Conservation (phyloP, 2,329 filamentous ascomycete genomes). For the Claviceps pusilla region DNA sequence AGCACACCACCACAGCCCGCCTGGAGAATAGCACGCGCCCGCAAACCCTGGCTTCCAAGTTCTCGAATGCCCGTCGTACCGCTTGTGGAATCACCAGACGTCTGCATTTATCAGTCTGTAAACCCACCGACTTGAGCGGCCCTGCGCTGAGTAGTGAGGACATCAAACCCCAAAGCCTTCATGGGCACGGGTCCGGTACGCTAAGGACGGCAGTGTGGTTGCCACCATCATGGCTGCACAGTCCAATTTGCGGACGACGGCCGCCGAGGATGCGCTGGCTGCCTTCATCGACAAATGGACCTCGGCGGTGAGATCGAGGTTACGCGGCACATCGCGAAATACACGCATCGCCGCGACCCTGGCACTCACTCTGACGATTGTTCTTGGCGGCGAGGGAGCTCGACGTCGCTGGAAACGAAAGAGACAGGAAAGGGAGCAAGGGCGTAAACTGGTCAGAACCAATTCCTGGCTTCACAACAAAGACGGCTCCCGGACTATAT, state of each 20-base stretch:
- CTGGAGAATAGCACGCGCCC: neutral
- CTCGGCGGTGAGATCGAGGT: conserved; percentile 32
- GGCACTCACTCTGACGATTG: conserved; percentile 60
- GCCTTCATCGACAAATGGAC: conserved; percentile 48
- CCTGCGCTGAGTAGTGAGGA: neutral
- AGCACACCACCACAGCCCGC: neutral
- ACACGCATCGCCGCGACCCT: conserved; percentile 64
- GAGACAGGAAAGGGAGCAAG: conserved; percentile 67
- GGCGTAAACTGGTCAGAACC: conserved; percentile 64
- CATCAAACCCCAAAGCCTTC: neutral
- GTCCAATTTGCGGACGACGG: conserved; percentile 60
- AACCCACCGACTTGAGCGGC: neutral
- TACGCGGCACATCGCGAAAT: conserved; percentile 52
- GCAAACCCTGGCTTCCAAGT: neutral
- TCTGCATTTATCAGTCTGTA: neutral
- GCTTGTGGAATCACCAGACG: neutral
- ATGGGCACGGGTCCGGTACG: neutral
- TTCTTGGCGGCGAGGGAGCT: conserved; percentile 65
- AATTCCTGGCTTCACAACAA: conserved; percentile 91
- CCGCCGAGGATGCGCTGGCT: conserved; percentile 51
- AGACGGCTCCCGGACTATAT: conserved; percentile 87
- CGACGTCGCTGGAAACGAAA: conserved; percentile 60
- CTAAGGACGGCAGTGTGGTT: neutral
- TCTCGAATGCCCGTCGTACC: neutral
- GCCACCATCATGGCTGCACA: conserved; percentile 58